These are phyloP conservation scores for Nemania serpens DNA, from an alignment of 2,329 filamentous ascomycete species.

Conservation along the genomic window DNA sequence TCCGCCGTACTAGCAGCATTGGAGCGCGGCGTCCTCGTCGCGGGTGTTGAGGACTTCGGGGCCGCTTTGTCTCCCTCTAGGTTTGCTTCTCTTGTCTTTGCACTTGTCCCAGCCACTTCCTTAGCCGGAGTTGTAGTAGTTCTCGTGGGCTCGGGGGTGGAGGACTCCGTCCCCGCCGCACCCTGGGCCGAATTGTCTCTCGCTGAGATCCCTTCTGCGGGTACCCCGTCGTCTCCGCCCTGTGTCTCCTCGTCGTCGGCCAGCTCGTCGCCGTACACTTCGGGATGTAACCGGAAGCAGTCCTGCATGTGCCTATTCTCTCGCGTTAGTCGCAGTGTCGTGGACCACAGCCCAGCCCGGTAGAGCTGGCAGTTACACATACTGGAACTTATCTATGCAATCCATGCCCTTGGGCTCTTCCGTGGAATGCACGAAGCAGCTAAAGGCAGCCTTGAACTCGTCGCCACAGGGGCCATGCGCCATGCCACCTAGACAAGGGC, in stretches of 20 bases:
- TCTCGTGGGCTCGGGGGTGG: slow-evolving; percentile 16
- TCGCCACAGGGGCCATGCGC: slow-evolving; percentile 93
- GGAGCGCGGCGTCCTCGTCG: background rate
- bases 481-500: slow-evolving; percentile 96
- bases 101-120: slow-evolving; percentile 18
- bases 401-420: slow-evolving; percentile 98
- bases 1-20: background rate
- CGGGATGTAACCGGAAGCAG: slow-evolving; percentile 91
- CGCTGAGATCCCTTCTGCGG: slow-evolving; percentile 35
- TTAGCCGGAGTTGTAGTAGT: background rate
- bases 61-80: background rate
- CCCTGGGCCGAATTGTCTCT: slow-evolving; percentile 28
- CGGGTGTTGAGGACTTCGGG: background rate
- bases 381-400: slow-evolving; percentile 98
- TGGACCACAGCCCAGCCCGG: slow-evolving; percentile 28
- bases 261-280: slow-evolving; percentile 88
- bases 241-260: slow-evolving; percentile 66
- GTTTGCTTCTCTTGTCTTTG: slow-evolving; percentile 17
- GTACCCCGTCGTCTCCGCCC: slow-evolving; percentile 32
- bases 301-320: slow-evolving; percentile 84
- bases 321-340: slow-evolving; percentile 34
- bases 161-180: slow-evolving; percentile 31
- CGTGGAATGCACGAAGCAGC: slow-evolving; percentile 95
- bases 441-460: slow-evolving; percentile 93
- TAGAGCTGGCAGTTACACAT: slow-evolving; percentile 41